A percentile compares a stretch with the other conserved stretches of the same genome.
phyloP scores from a whole-genome alignment of 73 alveolate species.

The Paramecium biaurelia region DNA sequence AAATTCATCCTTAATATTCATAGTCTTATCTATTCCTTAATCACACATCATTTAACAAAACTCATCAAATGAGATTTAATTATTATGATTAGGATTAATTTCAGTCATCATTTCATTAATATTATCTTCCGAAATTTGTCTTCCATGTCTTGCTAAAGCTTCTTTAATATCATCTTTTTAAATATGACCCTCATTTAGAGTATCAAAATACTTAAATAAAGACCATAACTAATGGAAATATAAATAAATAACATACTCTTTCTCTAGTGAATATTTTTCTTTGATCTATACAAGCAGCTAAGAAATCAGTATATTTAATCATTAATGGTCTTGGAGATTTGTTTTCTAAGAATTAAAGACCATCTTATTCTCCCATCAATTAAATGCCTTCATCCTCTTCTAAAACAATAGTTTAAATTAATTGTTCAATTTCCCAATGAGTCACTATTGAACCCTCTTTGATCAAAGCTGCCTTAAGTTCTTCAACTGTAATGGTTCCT shows the following conservation, averaged over 20 bases:
- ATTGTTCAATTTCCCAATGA: constrained; percentile 76
- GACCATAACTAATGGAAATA: constrained; percentile 50
- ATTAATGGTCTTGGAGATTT: not conserved
- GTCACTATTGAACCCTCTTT: constrained; percentile 58
- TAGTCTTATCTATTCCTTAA: constrained; percentile 28
- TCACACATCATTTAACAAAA: constrained; percentile 52
- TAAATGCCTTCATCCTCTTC: constrained; percentile 30
- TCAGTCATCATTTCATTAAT: constrained; percentile 60
- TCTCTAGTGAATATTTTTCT: constrained; percentile 70
- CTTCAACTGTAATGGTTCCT: constrained; percentile 85
- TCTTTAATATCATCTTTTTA: constrained; percentile 65
- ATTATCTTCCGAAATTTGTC: constrained; percentile 33
- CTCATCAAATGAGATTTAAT: constrained; percentile 62
- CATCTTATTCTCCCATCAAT: not conserved
- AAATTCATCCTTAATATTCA: not conserved
- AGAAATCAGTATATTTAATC: constrained; percentile 75
- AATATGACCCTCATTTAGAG: constrained; percentile 51
- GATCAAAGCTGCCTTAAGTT: constrained; percentile 79
- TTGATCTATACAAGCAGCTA: constrained; percentile 79
- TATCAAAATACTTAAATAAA: constrained; percentile 70
- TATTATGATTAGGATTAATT: constrained; percentile 65
- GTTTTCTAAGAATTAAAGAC: not conserved
- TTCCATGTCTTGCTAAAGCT: constrained; percentile 59
- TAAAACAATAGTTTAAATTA: constrained; percentile 39
- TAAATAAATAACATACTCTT: constrained; percentile 18